phyloP scores from a whole-genome alignment of 2,329 filamentous ascomycete species.

The Chaetomiaceae sp. region DNA sequence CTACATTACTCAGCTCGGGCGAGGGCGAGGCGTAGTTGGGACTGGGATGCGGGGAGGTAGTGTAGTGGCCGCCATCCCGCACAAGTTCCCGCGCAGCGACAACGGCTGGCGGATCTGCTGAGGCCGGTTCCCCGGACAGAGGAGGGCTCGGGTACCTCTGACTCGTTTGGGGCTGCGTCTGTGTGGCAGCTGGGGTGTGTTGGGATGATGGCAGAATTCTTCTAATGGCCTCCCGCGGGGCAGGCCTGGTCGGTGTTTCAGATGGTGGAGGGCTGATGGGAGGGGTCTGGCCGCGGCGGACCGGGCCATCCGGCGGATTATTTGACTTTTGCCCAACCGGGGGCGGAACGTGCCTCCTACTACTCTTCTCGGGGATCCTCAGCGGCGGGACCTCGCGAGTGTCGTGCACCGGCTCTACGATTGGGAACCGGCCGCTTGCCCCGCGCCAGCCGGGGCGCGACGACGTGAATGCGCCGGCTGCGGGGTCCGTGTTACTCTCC shows the following conservation, averaged over 20 bases:
- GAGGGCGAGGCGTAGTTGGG: slow-evolving; percentile 11
- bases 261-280: slow-evolving; percentile 31
- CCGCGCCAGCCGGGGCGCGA: slow-evolving; percentile 65
- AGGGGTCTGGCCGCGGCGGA: slow-evolving; percentile 28
- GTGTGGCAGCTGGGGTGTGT: slow-evolving; percentile 22
- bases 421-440: slow-evolving; percentile 61
- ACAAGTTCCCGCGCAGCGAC: slow-evolving; percentile 26
- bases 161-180: slow-evolving; percentile 11
- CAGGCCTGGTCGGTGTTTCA: slow-evolving; percentile 28
- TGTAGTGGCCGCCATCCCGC: slow-evolving; percentile 18
- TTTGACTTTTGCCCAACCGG: slow-evolving; percentile 18
- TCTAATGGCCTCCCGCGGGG: slow-evolving; percentile 30
- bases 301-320: slow-evolving; percentile 12
- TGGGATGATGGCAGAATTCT: slow-evolving; percentile 36
- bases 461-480: slow-evolving; percentile 33
- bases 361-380: slow-evolving; percentile 49
- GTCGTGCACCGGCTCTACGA: slow-evolving; percentile 62
- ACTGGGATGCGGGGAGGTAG: slow-evolving; percentile 14
- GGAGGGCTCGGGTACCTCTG: slow-evolving; percentile 39
- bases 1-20: slow-evolving; percentile 17
- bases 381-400: slow-evolving; percentile 53
- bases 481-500: slow-evolving; percentile 31
- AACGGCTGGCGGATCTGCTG: slow-evolving; percentile 21
- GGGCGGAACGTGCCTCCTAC: slow-evolving; percentile 36
- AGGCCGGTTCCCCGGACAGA: slow-evolving; percentile 30